Base-by-base conservation (phyloP, 2,329 filamentous ascomycete genomes). In the Pseudogymnoascus sp. region DNA sequence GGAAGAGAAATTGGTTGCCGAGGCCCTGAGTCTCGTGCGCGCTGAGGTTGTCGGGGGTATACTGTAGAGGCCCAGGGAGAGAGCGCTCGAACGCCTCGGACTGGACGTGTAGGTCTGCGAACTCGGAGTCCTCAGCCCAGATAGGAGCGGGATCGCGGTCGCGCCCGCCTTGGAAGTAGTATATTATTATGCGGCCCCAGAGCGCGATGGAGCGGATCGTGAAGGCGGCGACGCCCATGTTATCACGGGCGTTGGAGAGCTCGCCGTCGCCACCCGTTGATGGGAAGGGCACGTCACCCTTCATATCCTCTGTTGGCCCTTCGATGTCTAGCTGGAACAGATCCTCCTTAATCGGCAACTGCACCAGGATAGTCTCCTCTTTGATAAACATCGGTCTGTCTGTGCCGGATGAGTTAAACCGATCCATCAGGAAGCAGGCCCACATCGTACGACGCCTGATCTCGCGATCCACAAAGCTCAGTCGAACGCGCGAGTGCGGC, bases 401-500 rank as follows among this genome's bases (percentile, higher is more conserved):
- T 2, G 91, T 96, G 1, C 95, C 93, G 1, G 93, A 97, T 0
- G 93, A 97, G 75, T 96, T 97, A 79, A 97, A 97, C 0, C 93
- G 86, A 73, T 99, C 95, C 93, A 97, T 97, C 63, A 97, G 76
- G 71, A 96, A 96, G 73, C 93, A 97, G 11, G 93, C 90, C 95
- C 95, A 99, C 93, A 99, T 97, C 2, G 92, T 95, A 63, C 95
- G 85, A 68, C 95, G 81, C 65, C 95, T 84, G 62, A 97, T 97
- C 74, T 99, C 95, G 29, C 91, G 88, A 74, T 97, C 95, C 14
- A 93, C 91, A 69, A 95, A 95, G 72, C 91, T 96, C 61, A 95
- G 82, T 66, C 88, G 85, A 1, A 82, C 81, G 11, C 82, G 80
- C 19, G 82, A 81, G 42, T 83, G 83, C 37, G 85, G 76, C 24